phyloP scores from a whole-genome alignment of 257 asterid genomes.

The Capsicum chinense region DNA sequence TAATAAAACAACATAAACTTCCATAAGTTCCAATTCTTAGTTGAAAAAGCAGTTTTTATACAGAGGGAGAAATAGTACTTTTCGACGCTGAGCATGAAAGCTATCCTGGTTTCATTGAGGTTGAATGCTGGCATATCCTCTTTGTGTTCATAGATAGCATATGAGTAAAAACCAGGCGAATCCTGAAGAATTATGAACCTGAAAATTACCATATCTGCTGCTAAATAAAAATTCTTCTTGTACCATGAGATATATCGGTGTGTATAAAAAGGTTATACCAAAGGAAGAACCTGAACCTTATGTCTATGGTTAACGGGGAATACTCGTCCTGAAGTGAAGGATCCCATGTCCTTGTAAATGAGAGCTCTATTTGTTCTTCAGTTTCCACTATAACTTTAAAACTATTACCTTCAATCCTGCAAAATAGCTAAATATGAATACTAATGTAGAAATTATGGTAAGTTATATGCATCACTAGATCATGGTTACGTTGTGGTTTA shows the following conservation, averaged over 20 bases:
- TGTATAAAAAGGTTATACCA: neutral
- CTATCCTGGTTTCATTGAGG: slow-evolving; percentile 58
- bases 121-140: slow-evolving; percentile 58
- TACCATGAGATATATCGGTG: neutral
- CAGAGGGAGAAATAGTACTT: slow-evolving; percentile 37
- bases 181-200: slow-evolving; percentile 57
- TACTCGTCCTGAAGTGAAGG: slow-evolving; percentile 62
- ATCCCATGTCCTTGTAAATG: slow-evolving; percentile 80
- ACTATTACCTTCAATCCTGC: slow-evolving; percentile 67
- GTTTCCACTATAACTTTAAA: slow-evolving; percentile 55
- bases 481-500: neutral
- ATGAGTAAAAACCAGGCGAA: slow-evolving; percentile 60
- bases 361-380: slow-evolving; percentile 77
- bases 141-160: slow-evolving; percentile 54
- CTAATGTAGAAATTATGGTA: neutral
- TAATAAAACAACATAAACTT: neutral
- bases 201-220: neutral
- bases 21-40: neutral
- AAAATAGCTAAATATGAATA: slow-evolving; percentile 19
- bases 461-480: neutral
- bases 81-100: slow-evolving; percentile 56
- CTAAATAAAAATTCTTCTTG: neutral
- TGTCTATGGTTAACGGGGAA: slow-evolving; percentile 72
- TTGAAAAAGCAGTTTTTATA: neutral
- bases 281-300: slow-evolving; percentile 44